phyloP scores from a whole-genome alignment of 768 basidiomycete species.

The Pholiota conissans region DNA sequence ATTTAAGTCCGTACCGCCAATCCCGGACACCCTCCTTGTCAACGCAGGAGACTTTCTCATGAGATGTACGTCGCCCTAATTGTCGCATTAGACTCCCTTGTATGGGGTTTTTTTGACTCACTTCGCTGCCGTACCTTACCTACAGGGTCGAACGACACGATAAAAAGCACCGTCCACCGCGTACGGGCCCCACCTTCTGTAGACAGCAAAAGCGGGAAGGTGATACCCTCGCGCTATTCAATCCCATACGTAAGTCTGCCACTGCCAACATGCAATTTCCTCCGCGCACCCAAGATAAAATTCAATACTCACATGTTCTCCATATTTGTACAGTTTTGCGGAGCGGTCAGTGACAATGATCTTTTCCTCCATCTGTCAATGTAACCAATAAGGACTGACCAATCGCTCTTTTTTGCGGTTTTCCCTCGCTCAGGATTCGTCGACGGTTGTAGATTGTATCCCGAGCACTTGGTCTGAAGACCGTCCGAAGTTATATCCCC shows the following conservation, averaged over 20 bases:
- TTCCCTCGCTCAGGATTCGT: conserved; percentile 29
- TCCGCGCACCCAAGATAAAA: background rate
- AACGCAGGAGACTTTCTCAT: conserved; percentile 54
- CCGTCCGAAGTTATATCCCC: conserved; percentile 49
- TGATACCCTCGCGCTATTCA: conserved; percentile 51
- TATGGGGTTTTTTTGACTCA: background rate
- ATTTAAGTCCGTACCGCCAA: conserved; percentile 37
- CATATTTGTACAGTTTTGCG: conserved; percentile 27
- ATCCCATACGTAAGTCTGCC: conserved; percentile 54
- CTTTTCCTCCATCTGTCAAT: background rate
- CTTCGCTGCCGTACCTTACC: background rate
- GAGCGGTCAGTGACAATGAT: conserved; percentile 25
- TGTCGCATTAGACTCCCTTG: background rate
- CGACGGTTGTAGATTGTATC: conserved; percentile 46
- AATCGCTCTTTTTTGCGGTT: conserved; percentile 17
- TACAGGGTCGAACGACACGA: conserved; percentile 45
- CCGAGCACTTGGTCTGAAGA: conserved; percentile 50
- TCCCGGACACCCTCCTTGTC: conserved; percentile 47
- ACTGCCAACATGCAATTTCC: background rate
- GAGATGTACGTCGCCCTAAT: conserved; percentile 34
- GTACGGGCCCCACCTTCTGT: conserved; percentile 40
- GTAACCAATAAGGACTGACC: background rate
- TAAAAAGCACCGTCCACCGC: conserved; percentile 54
- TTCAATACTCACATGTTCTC: background rate
- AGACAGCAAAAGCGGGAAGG: conserved; percentile 27